Evolutionary conservation across 2,329 filamentous ascomycete genomes (phyloP), one percentile per base, ranked within the genome.

Genomic region (Stagonosporopsis tanaceti): DNA sequence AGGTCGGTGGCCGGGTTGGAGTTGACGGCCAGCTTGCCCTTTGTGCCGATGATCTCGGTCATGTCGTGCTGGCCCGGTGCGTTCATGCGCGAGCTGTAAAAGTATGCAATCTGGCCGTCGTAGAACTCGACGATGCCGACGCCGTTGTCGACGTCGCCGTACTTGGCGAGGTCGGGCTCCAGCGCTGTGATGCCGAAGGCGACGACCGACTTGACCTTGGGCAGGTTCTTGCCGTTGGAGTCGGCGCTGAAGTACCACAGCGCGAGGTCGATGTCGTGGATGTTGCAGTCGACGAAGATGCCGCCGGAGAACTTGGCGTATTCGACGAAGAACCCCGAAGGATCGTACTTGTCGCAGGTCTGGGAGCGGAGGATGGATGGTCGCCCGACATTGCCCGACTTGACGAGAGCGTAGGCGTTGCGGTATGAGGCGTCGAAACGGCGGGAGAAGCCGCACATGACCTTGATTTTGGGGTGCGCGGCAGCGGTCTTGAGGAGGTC

Each of bases 201-300:
- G 0, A 79, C 78, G 8, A 86, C 83, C 45, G 78, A 82, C 74
- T 87, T 88, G 61, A 87, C 79, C 14, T 79, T 72, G 38, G 77
- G 79, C 3, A 73, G 60, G 14, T 41, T 35, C 41, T 59, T 62
- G 54, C 56, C 57, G 30, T 53, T 45, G 9, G 45, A 57, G n/a
- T 64, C 62, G 46, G 67, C 63, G 38, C 57, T 62, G 67, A 88
- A 87, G 77, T 85, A 88, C 85, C 86, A 89, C 2, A 88, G 77
- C 0, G 85, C 80, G 2, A 89, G 80, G 60, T 88, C 86, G 64
- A 90, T 90, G 65, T 90, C 88, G 77, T 90, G 88, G 67, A 90
- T 86, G 48, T 84, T 86, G 77, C 85, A 88, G 78, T 90, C 88
- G 55, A 90, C 88, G 65, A 90, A 90, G 70, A 90, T 89, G 22